Conservation (phyloP, 495 filamentous ascomycete genomes). For the Lasiosphaeriaceae sp. region DNA sequence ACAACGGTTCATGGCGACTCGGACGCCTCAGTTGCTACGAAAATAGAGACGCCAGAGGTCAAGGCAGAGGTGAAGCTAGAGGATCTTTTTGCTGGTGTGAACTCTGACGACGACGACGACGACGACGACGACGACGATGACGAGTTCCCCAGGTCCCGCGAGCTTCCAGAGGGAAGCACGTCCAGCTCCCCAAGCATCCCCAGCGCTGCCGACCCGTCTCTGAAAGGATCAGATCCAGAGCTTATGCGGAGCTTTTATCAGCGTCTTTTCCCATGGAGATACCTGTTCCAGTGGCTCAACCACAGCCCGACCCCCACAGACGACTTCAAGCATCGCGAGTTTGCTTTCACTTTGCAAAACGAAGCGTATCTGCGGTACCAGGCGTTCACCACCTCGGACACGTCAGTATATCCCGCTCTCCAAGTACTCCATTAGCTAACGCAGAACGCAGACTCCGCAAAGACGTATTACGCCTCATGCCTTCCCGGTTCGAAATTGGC, state of each 20-base stretch:
- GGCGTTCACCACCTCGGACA: constrained; percentile 78
- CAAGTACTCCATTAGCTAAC: background rate
- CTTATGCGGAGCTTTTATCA: constrained; percentile 91
- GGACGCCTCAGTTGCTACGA: background rate
- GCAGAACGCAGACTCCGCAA: constrained; percentile 68
- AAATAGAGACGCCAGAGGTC: constrained; percentile 25
- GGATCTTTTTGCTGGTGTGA: constrained; percentile 73
- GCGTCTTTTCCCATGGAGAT: constrained; percentile 90
- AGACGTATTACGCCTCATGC: constrained; percentile 80
- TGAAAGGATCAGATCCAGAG: constrained; percentile 63
- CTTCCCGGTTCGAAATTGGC: constrained; percentile 94
- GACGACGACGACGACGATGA: too few relatives aligned
- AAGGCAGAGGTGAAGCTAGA: constrained; percentile 62
- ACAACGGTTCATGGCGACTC: background rate
- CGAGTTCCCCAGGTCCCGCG: constrained; percentile 60
- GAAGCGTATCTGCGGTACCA: constrained; percentile 92
- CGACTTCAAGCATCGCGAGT: constrained; percentile 91
- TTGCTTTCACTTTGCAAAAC: constrained; percentile 85
- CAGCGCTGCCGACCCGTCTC: constrained; percentile 14
- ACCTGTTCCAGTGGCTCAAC: constrained; percentile 97
- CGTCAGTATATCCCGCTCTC: constrained; percentile 48
- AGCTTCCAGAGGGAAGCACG: constrained; percentile 14
- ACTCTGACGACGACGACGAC: constrained; percentile 68
- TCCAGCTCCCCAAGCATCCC: constrained; percentile 28
- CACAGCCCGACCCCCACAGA: constrained; percentile 79